Base-by-base conservation (phyloP, 2,329 filamentous ascomycete species). In the Teratosphaeriaceae sp. region DNA sequence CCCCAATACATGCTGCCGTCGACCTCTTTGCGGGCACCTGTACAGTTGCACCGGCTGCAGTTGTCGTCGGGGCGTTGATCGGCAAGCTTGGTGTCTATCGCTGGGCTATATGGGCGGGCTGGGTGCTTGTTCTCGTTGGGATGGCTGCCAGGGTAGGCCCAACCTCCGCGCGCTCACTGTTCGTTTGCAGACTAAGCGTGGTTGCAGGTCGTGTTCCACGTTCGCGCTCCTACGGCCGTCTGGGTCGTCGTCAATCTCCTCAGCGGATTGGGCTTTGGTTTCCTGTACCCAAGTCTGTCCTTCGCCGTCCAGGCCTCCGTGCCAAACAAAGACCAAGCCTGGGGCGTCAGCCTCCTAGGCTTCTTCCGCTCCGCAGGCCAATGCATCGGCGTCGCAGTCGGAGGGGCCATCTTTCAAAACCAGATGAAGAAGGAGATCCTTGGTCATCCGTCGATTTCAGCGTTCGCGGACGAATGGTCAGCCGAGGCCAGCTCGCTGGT, bases 321-420 rank as follows among this genome's bases (percentile, higher is more conserved):
- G n/a, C 24, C 37, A 12, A 39, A 39, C 37, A 29, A 27, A 30
- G 22, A 39, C 37, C 37, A 39, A 29, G 37, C 37, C 13, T 39
- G 29, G 15, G 37, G 37, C 22, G 37, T 39, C 8, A 27, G 22
- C 24, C 15, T 39, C 6, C 29, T 39, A 15, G 29, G 22, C 22
- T 39, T 39, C 37, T 39, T 39, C 24, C 13, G 37, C 4, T 22
- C 37, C 4, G 22, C 24, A 3, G 37, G 37, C 15, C 37, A 39
- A 18, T 39, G 37, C 11, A 23, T 39, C 22, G 22, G 37, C 12
- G 37, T 39, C 3, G 37, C 37, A 3, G 24, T 39, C 6, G 37
- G 37, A 4, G 22, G 37, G 11, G 20, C 37, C 13, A 39, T 29
- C 15, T 39, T 39, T 23, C 21, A 24, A 23, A 39, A 27, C 37